Conservation (phyloP, 805 yeast genomes). For the Candida qinlingensis region DNA sequence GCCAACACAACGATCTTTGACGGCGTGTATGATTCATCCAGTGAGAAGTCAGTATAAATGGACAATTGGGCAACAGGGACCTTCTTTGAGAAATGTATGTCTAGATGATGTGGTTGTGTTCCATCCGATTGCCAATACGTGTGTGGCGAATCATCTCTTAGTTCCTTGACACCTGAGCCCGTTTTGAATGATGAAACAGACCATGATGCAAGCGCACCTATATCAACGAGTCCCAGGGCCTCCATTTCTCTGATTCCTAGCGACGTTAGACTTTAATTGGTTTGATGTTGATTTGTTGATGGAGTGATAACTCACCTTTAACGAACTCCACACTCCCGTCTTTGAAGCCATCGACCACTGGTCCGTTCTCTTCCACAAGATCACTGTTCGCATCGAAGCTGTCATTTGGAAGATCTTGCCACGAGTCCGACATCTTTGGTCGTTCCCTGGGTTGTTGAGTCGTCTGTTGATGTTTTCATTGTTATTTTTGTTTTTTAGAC, state of each 20-base stretch:
- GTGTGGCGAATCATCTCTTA: constrained; percentile 67
- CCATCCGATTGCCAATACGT: constrained; percentile 97
- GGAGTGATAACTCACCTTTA: constrained; percentile 12
- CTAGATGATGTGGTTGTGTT: constrained; percentile 75
- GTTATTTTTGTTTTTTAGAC: neutral
- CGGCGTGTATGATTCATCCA: constrained; percentile 95
- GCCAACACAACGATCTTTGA: constrained; percentile 56
- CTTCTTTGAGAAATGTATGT: constrained; percentile 72
- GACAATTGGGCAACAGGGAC: constrained; percentile 67
- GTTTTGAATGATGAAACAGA: constrained; percentile 68
- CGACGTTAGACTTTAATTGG: too few relatives aligned
- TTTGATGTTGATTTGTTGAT: constrained; percentile 2
- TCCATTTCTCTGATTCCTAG: constrained; percentile 54
- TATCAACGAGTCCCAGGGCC: constrained; percentile 56
- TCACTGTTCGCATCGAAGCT: constrained; percentile 1
- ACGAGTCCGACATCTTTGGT: constrained; percentile 23
- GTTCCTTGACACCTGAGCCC: constrained; percentile 65
- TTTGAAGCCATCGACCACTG: constrained; percentile 6
- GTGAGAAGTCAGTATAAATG: constrained; percentile 59
- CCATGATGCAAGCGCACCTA: constrained; percentile 83
- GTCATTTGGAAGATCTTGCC: constrained; percentile 25
- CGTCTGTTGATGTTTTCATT: neutral
- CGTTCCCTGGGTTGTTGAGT: neutral
- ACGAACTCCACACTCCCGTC: constrained; percentile 13
- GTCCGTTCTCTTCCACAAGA: constrained; percentile 3